Percentiles rank a stretch among this genome's conserved stretches.
Conservation (phyloP, 192 early-diverging fungal genomes). For the Lobosporangium transversale region DNA sequence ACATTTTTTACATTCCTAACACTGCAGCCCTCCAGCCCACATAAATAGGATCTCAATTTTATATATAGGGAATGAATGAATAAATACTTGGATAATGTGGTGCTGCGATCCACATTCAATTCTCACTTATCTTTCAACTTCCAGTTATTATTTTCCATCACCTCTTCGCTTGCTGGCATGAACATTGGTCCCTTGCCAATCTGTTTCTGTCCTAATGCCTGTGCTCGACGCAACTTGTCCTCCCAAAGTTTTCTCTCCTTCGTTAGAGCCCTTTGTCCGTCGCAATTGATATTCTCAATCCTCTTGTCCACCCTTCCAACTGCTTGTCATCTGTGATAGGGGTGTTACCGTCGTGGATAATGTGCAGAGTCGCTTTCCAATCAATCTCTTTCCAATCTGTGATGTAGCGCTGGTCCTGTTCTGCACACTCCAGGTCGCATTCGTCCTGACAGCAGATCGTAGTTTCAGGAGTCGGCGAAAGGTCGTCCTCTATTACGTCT, state of each 20-base stretch:
- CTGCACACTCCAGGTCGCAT: not conserved
- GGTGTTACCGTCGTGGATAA: slow-evolving; percentile 6
- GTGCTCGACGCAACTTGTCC: too few relatives aligned
- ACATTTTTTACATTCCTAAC: too few relatives aligned
- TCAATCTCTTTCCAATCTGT: slow-evolving; percentile 10
- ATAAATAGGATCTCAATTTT: too few relatives aligned
- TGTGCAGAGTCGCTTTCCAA: slow-evolving; percentile 1
- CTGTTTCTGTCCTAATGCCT: too few relatives aligned
- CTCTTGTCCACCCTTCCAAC: not conserved
- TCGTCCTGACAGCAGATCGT: slow-evolving; percentile 4
- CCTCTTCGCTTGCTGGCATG: too few relatives aligned
- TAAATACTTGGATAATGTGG: too few relatives aligned
- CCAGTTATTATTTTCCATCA: too few relatives aligned
- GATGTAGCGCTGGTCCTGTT: slow-evolving; percentile 3
- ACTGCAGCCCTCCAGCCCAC: too few relatives aligned
- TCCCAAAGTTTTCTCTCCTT: not conserved
- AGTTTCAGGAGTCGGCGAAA: not conserved
- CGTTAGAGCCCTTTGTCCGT: not conserved
- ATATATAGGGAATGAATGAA: too few relatives aligned
- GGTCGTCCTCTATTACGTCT: not conserved
- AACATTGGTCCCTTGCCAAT: too few relatives aligned
- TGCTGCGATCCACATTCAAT: too few relatives aligned
- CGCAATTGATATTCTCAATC: not conserved
- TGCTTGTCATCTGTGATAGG: slow-evolving; percentile 10
- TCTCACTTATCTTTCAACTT: too few relatives aligned